Percentiles rank a stretch among this genome's conserved stretches.
These are phyloP conservation scores for Lagenidium sp. DNA, from an alignment of 352 stramenopile species.

Conservation along the genomic window DNA sequence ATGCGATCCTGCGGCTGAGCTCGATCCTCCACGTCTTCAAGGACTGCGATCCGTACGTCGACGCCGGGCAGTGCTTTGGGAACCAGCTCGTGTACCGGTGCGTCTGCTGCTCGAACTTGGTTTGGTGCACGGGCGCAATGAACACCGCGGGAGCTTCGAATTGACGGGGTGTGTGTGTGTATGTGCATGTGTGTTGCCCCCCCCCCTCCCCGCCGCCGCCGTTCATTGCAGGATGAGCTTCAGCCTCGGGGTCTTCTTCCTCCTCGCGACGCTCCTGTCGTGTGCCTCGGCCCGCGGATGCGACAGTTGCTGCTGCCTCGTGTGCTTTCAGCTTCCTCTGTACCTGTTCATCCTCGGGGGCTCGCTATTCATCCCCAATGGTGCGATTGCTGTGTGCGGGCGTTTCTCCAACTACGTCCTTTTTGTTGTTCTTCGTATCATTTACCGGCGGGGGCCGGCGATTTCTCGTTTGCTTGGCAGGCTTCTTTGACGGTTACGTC, in stretches of 20 bases:
- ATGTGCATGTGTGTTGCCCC: no score
- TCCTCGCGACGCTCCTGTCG: constrained; percentile 41
- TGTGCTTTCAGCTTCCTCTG: constrained; percentile 55
- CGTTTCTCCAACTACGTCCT: no score
- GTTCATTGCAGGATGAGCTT: constrained; percentile 44
- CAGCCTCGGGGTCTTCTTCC: constrained; percentile 57
- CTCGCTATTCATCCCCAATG: constrained; percentile 63
- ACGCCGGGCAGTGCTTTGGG: constrained; percentile 38
- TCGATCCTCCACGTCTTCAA: constrained; percentile 29
- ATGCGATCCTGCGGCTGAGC: constrained; percentile 23
- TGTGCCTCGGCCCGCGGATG: constrained; percentile 31
- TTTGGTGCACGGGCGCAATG: no score
- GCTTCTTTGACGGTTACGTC: constrained; percentile 59
- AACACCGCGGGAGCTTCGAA: no score
- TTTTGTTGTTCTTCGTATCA: no score
- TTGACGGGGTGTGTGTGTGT: no score
- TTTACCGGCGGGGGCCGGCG: no score
- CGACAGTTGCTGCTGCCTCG: constrained; percentile 53
- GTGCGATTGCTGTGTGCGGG: no score
- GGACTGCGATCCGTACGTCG: constrained; percentile 26
- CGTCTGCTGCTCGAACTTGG: no score
- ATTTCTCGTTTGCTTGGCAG: no score
- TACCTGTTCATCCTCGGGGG: constrained; percentile 35
- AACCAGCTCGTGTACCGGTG: constrained; percentile 71
- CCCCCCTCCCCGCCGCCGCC: no score